Base-by-base conservation (phyloP, 2,329 filamentous ascomycete species). In the Didymosphaeria variabile region DNA sequence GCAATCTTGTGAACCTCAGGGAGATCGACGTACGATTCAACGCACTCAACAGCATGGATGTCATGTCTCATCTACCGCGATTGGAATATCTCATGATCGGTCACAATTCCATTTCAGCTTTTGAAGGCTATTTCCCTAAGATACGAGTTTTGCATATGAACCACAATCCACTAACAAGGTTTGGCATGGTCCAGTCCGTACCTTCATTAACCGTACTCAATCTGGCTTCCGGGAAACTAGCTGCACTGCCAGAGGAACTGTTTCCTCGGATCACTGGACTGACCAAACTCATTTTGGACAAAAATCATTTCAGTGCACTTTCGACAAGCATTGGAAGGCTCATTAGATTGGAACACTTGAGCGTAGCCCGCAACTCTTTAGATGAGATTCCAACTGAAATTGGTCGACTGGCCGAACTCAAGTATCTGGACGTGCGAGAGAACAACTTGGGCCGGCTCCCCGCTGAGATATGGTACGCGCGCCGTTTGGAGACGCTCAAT, bases 11-110 rank as follows among this genome's bases (percentile, higher is more conserved):
- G 50, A 96, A 87, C 71, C 82, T 99, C 55, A 92, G 92, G 64
- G 94, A 98, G 78, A 88, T 99, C 46, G 95, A 99, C 78, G 90
- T 97, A 66, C 93, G 97, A 65, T 98, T 96, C 83, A 99, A 99
- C 74, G 85, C 87, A 19, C 91, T 99, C 58, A 89, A 90, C 53
- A 93, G 89, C 73, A 97, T 99, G 72, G 92, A 98, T 75, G 88
- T 93, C 57, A 88, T 98, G 64, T 91, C 92, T 2, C 86, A 90
- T 62, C 84, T 99, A 19, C 94, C 94, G 3, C 91, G 91, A 67
- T 82, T 99, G 42, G 95, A 99, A 79, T 91, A 92, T 64, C 82
- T 98, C 26, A 91, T 93, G 61, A 91, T 94, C 38, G 94, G 97
- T 49, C 94, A 99, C 83, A 99, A 99, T 77, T 87, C 88, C 51